These are phyloP conservation scores for Entrophospora sp. DNA, from an alignment of 192 early-diverging fungal species.

Conservation along the genomic window DNA sequence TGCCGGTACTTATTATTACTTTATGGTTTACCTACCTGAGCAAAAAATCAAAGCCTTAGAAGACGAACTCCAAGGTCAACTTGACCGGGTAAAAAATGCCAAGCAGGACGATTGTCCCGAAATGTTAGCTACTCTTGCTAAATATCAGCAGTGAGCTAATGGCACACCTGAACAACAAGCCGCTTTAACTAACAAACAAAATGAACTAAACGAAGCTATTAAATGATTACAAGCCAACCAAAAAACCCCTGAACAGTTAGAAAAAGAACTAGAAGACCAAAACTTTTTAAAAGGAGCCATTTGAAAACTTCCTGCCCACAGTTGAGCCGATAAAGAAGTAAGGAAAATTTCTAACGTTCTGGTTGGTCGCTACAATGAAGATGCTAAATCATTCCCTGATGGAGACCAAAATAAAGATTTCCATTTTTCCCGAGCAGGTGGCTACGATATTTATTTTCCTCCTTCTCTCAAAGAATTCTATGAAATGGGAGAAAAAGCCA, in stretches of 20 bases:
- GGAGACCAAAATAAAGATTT: background rate
- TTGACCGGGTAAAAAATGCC: too few relatives aligned
- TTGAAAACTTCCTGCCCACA: background rate
- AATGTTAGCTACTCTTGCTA: too few relatives aligned
- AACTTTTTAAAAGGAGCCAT: background rate
- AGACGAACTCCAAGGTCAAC: too few relatives aligned
- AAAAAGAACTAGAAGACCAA: background rate
- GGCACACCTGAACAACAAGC: too few relatives aligned
- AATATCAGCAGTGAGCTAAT: too few relatives aligned
- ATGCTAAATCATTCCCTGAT: background rate
- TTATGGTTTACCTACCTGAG: conserved; percentile 1
- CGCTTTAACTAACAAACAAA: background rate
- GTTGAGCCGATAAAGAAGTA: background rate
- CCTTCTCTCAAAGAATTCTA: background rate
- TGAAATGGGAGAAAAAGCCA: background rate
- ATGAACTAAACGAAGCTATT: background rate
- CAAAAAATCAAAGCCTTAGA: too few relatives aligned
- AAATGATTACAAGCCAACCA: background rate
- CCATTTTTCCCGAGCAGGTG: background rate
- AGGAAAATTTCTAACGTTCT: background rate
- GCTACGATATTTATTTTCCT: background rate
- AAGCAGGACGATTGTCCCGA: too few relatives aligned
- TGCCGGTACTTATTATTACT: background rate
- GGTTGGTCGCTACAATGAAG: background rate
- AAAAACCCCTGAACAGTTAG: background rate